Evolutionary conservation across 1,139 yeast genomes (phyloP), one percentile per base, ranked within the genome.

Genomic region (Nakaseomyces nivariensis): DNA sequence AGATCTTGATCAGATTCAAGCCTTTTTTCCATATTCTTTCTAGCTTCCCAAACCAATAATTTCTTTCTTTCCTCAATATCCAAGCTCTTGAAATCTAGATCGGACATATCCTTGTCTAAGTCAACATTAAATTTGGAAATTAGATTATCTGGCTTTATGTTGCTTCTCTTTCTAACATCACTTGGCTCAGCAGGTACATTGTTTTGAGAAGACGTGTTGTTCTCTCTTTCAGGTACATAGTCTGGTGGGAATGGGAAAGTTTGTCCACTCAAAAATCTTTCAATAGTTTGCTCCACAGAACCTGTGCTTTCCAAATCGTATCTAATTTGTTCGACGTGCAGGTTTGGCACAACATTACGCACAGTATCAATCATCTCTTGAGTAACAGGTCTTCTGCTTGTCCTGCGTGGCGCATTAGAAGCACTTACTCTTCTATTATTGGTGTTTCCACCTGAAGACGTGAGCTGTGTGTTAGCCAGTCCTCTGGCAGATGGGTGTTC

Each of bases 351-450:
- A 50, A 88, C 73, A 32, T 88, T 78, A 57, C 81, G 86, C 1
- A 88, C 96, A 0, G 85, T 81, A 54, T 83, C 90, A 46, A 88
- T 73, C 96, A 88, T 88, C 52, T 77, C 78, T n/a, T 74, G 76
- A 3, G 86, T 82, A 24, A 83, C 82, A 3, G 72, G 74, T 48
- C 92, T 76, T 48, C 76, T 68, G 29, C 25, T 29, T 13, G 44
- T 27, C 24, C 44, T 27, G n/a, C 44, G 34, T 5, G 33, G 25
- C 4, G 25, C 24, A 24, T 37, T 38, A 10, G 37, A 7, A 10
- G 29, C 24, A 31, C 32, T 27, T 2, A 66, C 47, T 52, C 67
- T 55, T 37, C 56, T 49, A 29, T 47, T 25, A n/a, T 46, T 49
- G 37, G 47, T 25, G 13, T 33, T 26, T 11, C 45, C 29, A 11